A percentile compares a stretch with the other conserved stretches of the same genome.
Conservation (phyloP, 257 asterid species). For the Nicotiana attenuata region DNA sequence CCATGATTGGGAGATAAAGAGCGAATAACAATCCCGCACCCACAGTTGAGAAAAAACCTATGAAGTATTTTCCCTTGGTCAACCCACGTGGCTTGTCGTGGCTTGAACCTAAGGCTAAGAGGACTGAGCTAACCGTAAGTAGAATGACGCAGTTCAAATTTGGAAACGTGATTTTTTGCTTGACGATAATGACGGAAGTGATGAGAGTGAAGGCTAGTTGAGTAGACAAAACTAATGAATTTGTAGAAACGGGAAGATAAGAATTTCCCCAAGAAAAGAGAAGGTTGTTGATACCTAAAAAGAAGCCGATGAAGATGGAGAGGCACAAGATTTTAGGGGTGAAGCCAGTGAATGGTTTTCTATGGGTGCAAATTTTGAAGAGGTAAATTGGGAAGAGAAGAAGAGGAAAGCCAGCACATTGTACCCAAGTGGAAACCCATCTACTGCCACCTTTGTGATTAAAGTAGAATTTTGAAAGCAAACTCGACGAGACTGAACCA, state of each 20-base stretch:
- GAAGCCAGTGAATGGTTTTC: constrained; percentile 49
- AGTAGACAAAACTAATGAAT: constrained; percentile 49
- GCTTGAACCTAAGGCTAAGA: constrained; percentile 42
- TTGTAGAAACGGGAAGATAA: constrained; percentile 64
- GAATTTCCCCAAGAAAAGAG: constrained; percentile 60
- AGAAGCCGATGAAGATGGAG: constrained; percentile 38
- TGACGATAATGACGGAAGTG: constrained; percentile 49
- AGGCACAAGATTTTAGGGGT: constrained; percentile 12
- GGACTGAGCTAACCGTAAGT: constrained; percentile 49
- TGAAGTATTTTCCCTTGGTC: constrained; percentile 27
- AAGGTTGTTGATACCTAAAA: constrained; percentile 54
- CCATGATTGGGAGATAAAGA: constrained; percentile 67
- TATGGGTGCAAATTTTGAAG: constrained; percentile 28
- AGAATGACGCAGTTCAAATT: constrained; percentile 68
- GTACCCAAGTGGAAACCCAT: constrained; percentile 79
- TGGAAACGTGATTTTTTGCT: constrained; percentile 40
- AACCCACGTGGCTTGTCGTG: constrained; percentile 37
- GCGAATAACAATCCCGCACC: constrained; percentile 69
- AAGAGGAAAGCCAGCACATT: constrained; percentile 72
- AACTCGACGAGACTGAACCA: constrained; percentile 52
- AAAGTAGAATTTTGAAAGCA: constrained; percentile 64
- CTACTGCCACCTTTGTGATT: constrained; percentile 61
- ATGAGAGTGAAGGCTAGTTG: constrained; percentile 60
- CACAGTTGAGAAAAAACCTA: constrained; percentile 49
- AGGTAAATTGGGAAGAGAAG: constrained; percentile 40